phyloP scores from a whole-genome alignment of 257 asterid species.

The Solanum ossicruentum region DNA sequence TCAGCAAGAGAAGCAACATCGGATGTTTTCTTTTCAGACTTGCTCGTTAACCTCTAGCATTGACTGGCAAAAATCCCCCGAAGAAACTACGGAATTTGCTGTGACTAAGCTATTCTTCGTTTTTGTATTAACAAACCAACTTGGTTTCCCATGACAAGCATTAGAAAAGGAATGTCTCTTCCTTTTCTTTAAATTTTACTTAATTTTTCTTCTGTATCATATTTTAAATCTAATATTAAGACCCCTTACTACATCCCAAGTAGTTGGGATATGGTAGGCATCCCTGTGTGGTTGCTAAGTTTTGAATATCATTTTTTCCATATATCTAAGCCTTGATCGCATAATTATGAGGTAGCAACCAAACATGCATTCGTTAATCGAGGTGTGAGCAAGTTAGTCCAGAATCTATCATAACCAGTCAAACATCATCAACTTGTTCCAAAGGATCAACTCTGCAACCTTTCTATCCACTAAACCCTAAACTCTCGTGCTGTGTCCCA shows the following conservation, averaged over 20 bases:
- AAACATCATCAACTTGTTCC: neutral
- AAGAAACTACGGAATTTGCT: neutral
- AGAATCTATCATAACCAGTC: neutral
- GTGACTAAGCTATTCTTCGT: neutral
- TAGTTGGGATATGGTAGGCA: neutral
- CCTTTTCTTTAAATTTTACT: neutral
- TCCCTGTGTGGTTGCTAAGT: neutral
- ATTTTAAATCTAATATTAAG: neutral
- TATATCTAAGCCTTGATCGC: neutral
- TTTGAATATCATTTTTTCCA: neutral
- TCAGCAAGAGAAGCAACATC: slow-evolving; percentile 71
- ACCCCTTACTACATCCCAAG: neutral
- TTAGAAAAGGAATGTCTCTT: neutral
- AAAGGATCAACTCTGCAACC: neutral
- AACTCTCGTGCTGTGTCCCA: neutral
- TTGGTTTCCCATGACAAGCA: neutral
- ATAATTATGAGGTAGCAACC: neutral
- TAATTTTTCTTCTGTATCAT: neutral
- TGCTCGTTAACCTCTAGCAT: slow-evolving; percentile 15
- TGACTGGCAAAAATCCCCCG: neutral
- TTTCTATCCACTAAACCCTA: slow-evolving; percentile 1
- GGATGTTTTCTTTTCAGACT: slow-evolving; percentile 57
- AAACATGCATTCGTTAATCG: neutral
- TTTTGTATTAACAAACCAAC: slow-evolving; percentile 6
- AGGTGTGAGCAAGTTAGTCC: neutral